Evolutionary conservation across 2,329 filamentous ascomycete genomes (phyloP).

Genomic region (Pleoardoris graminearum): DNA sequence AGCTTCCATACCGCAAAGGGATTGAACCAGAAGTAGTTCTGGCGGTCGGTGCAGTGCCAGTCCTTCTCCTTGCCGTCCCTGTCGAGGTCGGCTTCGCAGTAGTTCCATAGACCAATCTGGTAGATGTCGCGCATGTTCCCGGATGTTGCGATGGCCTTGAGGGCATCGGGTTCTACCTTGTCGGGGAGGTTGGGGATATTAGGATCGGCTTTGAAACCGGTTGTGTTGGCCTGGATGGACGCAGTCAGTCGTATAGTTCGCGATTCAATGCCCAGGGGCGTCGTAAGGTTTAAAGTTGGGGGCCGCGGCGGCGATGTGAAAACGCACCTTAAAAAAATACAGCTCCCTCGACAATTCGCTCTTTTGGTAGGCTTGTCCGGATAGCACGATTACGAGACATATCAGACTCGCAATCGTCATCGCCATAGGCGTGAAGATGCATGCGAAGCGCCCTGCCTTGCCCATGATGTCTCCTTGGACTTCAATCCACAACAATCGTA

Average conservation of each 20-base stretch:
- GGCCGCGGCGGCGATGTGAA: slow-evolving; percentile 49
- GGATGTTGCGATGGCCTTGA: slow-evolving; percentile 45
- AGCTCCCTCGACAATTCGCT: slow-evolving; percentile 53
- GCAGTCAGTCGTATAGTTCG: slow-evolving; percentile 20
- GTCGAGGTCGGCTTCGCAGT: slow-evolving; percentile 71
- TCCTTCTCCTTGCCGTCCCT: slow-evolving; percentile 55
- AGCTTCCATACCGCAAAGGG: slow-evolving; percentile 69
- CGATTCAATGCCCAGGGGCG: neutral
- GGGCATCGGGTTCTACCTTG: slow-evolving; percentile 41
- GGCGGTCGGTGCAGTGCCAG: slow-evolving; percentile 68
- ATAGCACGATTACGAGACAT: slow-evolving; percentile 62
- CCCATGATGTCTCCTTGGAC: slow-evolving; percentile 61
- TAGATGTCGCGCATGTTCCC: slow-evolving; percentile 69
- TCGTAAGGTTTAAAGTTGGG: no score
- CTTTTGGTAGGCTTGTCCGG: slow-evolving; percentile 59
- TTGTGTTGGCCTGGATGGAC: slow-evolving; percentile 36
- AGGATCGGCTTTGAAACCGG: slow-evolving; percentile 59
- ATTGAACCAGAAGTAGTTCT: slow-evolving; percentile 77
- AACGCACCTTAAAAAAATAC: slow-evolving; percentile 60
- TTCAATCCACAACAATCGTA: neutral
- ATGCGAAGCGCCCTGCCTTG: slow-evolving; percentile 76
- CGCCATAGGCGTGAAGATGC: slow-evolving; percentile 83
- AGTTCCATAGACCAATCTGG: slow-evolving; percentile 82
- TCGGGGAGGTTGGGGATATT: slow-evolving; percentile 37
- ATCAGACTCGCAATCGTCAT: slow-evolving; percentile 78